Conservation (phyloP, 139 green algal genomes). For the Coccomyxa sp. region DNA sequence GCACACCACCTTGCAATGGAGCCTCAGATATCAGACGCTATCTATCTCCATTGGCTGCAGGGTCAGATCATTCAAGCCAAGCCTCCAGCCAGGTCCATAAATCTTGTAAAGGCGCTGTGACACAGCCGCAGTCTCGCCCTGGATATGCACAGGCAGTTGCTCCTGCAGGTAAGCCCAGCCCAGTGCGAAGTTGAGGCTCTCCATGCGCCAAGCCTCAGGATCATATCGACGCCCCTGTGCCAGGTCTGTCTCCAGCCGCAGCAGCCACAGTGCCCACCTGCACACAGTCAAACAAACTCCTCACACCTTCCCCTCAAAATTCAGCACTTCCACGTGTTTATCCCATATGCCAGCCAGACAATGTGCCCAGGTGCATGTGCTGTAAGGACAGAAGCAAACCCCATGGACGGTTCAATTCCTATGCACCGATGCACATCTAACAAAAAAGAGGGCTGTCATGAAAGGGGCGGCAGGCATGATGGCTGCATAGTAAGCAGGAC, state of each 20-base stretch:
- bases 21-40: too few species aligned
- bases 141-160: neutral
- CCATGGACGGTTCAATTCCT: too few species aligned
- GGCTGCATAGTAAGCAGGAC: neutral
- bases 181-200: constrained; percentile 30
- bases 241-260: constrained; percentile 28
- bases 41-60: too few species aligned
- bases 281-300: neutral
- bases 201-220: constrained; percentile 11
- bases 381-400: too few species aligned
- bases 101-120: constrained; percentile 14
- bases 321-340: neutral
- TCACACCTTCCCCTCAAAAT: neutral
- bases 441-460: too few species aligned
- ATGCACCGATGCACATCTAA: too few species aligned
- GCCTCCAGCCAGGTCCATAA: neutral
- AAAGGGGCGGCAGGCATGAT: neutral
- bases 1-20: too few species aligned
- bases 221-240: constrained; percentile 20
- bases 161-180: constrained; percentile 10
- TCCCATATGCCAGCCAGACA: too few species aligned
- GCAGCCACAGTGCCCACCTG: constrained; percentile 36
- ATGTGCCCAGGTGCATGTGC: too few species aligned
- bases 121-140: constrained; percentile 3
- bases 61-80: too few species aligned